These are phyloP conservation scores for Cladosporium sp. DNA, from an alignment of 2,329 filamentous ascomycete species.

Conservation along the genomic window DNA sequence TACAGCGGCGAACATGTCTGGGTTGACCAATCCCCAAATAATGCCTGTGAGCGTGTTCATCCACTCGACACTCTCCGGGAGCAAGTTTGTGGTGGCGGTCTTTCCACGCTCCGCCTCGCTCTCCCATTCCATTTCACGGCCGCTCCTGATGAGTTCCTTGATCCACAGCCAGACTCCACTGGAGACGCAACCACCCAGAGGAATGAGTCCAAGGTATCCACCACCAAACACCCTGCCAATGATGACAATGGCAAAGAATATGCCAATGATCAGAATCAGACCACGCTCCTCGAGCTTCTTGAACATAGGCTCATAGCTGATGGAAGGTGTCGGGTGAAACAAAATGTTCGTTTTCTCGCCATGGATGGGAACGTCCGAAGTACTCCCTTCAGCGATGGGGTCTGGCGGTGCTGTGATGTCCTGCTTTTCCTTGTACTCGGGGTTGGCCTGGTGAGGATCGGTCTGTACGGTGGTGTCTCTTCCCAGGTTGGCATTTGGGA, in stretches of 20 bases:
- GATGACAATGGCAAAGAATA: conserved; percentile 70
- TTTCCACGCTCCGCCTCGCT: conserved; percentile 81
- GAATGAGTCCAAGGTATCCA: conserved; percentile 69
- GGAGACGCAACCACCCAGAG: conserved; percentile 65
- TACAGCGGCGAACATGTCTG: conserved; percentile 87
- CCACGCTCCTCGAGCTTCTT: conserved; percentile 68
- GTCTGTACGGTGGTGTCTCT: conserved; percentile 71
- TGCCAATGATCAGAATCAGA: conserved; percentile 63
- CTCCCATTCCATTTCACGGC: conserved; percentile 80
- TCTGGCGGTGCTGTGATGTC: conserved; percentile 90
- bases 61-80: conserved; percentile 90
- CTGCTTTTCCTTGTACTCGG: conserved; percentile 79
- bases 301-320: conserved; percentile 89
- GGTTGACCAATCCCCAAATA: conserved; percentile 88
- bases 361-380: conserved; percentile 90
- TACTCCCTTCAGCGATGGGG: conserved; percentile 74
- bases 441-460: conserved; percentile 63
- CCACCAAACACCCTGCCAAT: conserved; percentile 78
- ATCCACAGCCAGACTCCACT: conserved; percentile 86
- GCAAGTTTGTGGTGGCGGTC: conserved; percentile 77
- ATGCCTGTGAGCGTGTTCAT: conserved; percentile 85
- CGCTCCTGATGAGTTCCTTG: conserved; percentile 79
- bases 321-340: conserved; percentile 88
- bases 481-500: conserved; percentile 85
- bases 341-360: conserved; percentile 96